A percentile compares a stretch with the other conserved stretches of the same genome.
Conservation (phyloP, 768 basidiomycete genomes). For the Phallus indusiatus region DNA sequence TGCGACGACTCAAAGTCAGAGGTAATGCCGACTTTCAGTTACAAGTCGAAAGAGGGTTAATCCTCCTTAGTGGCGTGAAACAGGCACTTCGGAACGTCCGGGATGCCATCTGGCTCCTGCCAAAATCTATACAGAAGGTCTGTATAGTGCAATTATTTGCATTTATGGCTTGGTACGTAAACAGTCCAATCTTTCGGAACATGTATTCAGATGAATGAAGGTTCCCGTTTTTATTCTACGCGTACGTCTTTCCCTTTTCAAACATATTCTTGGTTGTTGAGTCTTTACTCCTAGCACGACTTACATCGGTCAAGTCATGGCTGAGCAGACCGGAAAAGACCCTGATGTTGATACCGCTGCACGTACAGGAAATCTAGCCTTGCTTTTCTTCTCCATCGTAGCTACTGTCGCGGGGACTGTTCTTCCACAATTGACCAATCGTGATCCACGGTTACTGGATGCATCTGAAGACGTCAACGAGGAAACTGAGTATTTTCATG, state of each 20-base stretch:
- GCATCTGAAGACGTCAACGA: conserved; percentile 57
- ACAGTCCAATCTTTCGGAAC: not conserved
- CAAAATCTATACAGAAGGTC: conserved; percentile 76
- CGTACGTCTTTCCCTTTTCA: conserved; percentile 35
- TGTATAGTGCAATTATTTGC: conserved; percentile 92
- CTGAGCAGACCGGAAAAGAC: conserved; percentile 58
- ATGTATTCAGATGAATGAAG: conserved; percentile 23
- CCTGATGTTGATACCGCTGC: conserved; percentile 81
- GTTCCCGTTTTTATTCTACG: conserved; percentile 95
- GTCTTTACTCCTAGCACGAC: conserved; percentile 51
- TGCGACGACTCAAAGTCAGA: conserved; percentile 15
- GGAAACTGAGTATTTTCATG: conserved; percentile 61
- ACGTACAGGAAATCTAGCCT: conserved; percentile 75
- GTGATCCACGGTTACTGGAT: conserved; percentile 72
- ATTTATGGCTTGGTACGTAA: conserved; percentile 85
- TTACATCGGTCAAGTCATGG: conserved; percentile 92
- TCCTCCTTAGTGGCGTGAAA: conserved; percentile 38
- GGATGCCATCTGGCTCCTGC: conserved; percentile 61
- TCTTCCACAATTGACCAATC: conserved; percentile 71
- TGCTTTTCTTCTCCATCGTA: conserved; percentile 87
- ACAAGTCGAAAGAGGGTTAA: conserved; percentile 4
- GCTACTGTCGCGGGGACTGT: conserved; percentile 75
- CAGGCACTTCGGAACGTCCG: conserved; percentile 77
- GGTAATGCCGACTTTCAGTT: conserved; percentile 3
- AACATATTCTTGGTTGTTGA: not conserved